Percentiles rank a stretch among this genome's conserved stretches.
These are phyloP conservation scores for Pseudogymnoascus sp. DNA, from an alignment of 2,329 filamentous ascomycete species.

Conservation along the genomic window DNA sequence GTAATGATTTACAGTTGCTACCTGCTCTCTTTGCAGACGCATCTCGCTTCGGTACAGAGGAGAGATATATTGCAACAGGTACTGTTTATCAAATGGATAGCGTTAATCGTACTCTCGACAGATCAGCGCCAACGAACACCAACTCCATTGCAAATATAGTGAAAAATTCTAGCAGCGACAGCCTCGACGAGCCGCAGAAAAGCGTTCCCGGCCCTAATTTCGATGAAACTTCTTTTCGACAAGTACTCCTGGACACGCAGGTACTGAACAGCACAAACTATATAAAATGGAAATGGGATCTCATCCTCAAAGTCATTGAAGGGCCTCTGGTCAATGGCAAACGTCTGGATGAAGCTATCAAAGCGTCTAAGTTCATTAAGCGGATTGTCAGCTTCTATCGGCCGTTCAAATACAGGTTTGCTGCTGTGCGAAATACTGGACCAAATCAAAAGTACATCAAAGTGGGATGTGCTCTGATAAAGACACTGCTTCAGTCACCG, in stretches of 20 bases:
- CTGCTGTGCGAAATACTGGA: conserved; percentile 80
- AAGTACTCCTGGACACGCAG: conserved; percentile 65
- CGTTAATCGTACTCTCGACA: conserved; percentile 84
- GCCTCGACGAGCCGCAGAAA: conserved; percentile 48
- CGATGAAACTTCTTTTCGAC: conserved; percentile 55
- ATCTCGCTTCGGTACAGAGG: conserved; percentile 59
- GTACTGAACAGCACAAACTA: conserved; percentile 86
- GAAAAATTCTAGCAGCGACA: conserved; percentile 35
- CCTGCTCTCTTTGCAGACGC: conserved; percentile 77
- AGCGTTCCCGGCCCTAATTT: conserved; percentile 40
- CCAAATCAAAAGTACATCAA: conserved; percentile 90
- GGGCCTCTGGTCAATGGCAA: conserved; percentile 87
- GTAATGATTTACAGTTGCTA: conserved; percentile 74
- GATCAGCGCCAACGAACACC: conserved; percentile 48
- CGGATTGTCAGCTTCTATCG: conserved; percentile 89
- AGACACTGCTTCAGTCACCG: conserved; percentile 72
- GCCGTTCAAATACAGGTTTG: conserved; percentile 94
- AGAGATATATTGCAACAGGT: conserved; percentile 71
- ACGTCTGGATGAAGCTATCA: conserved; percentile 85
- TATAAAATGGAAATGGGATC: conserved; percentile 94
- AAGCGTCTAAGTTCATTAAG: conserved; percentile 93
- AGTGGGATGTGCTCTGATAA: conserved; percentile 79
- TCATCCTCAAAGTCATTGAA: conserved; percentile 83
- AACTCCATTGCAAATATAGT: conserved; percentile 18
- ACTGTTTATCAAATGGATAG: conserved; percentile 98